Evolutionary conservation across 352 stramenopile genomes (phyloP).

Genomic region (Thraustotheca clavata): DNA sequence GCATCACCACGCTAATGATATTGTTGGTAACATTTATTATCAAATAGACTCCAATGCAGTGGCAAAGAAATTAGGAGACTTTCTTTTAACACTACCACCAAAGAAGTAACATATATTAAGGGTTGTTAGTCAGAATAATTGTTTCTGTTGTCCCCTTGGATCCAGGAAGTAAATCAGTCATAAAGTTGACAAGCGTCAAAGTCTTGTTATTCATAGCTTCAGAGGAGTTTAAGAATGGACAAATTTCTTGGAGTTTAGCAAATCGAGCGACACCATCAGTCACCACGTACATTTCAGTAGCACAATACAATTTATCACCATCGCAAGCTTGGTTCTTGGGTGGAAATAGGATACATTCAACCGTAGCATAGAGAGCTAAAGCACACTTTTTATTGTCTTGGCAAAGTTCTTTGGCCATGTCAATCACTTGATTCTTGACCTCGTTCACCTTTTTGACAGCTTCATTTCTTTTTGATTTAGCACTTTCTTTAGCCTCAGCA

Average conservation of each 20-base stretch:
- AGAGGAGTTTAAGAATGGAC: background rate
- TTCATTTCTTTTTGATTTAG: background rate
- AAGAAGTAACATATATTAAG: too few species aligned
- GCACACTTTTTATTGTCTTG: background rate
- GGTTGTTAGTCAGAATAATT: too few species aligned
- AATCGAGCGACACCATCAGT: background rate
- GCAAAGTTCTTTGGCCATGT: background rate
- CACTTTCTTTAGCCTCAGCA: background rate
- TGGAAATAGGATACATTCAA: background rate
- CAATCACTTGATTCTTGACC: background rate
- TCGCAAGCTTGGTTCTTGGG: background rate
- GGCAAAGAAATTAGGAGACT: background rate
- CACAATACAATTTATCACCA: background rate
- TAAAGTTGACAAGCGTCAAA: background rate
- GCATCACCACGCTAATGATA: slow-evolving; percentile 28
- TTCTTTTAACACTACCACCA: background rate
- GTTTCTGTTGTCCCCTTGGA: too few species aligned
- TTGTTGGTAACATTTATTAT: slow-evolving; percentile 59
- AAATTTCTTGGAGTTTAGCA: background rate
- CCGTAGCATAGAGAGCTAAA: background rate
- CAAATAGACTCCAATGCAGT: slow-evolving; percentile 24
- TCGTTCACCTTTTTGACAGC: background rate
- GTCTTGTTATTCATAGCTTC: background rate
- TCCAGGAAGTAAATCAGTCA: background rate
- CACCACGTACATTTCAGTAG: background rate